These are phyloP conservation scores for Persicaria maculosa DNA, from an alignment of 148 eudicot species.

Conservation along the genomic window DNA sequence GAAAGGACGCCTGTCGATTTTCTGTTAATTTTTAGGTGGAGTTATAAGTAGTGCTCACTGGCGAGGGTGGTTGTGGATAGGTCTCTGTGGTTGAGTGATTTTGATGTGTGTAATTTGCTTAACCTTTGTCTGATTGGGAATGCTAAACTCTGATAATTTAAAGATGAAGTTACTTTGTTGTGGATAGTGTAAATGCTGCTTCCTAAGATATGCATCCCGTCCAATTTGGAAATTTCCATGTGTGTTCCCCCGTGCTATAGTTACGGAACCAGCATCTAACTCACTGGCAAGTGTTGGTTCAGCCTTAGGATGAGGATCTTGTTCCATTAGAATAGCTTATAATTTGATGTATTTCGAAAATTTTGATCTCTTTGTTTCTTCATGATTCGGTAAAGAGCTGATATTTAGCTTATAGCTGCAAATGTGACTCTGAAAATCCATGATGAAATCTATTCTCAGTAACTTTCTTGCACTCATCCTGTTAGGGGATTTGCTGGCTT, in stretches of 20 bases:
- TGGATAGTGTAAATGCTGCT: neutral
- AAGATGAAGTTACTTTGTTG: neutral
- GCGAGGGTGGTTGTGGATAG: neutral
- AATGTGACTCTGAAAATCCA: neutral
- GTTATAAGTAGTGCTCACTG: neutral
- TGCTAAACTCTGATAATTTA: neutral
- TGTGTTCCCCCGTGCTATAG: neutral
- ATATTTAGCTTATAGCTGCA: neutral
- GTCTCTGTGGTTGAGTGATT: neutral
- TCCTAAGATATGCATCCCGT: neutral
- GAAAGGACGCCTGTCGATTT: no score
- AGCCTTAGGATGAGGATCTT: neutral
- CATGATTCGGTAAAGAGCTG: neutral
- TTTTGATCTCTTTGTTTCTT: neutral
- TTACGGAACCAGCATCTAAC: neutral
- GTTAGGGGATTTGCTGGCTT: neutral
- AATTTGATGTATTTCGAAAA: neutral
- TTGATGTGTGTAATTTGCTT: neutral
- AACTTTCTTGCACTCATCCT: conserved; percentile 3
- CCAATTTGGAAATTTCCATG: neutral
- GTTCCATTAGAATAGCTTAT: conserved; percentile 3
- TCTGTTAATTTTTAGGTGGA: neutral
- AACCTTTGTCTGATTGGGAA: neutral
- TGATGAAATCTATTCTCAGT: conserved; percentile 4
- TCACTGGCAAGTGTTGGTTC: neutral